These are phyloP conservation scores for Volvox reticuliferus DNA, from an alignment of 139 green algal species.

Conservation along the genomic window DNA sequence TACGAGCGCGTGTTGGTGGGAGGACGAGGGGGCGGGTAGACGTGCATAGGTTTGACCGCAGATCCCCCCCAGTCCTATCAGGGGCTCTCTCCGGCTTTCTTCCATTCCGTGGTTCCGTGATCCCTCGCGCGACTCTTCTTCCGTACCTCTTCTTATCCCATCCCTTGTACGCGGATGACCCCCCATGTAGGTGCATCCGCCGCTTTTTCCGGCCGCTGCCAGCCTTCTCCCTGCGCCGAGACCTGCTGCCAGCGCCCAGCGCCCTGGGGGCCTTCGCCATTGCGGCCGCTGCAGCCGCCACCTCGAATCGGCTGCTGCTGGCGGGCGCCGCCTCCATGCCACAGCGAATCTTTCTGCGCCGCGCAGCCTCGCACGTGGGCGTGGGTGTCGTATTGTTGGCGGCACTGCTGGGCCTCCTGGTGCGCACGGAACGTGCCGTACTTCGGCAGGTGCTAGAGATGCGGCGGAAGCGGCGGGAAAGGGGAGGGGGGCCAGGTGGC, in stretches of 20 bases:
- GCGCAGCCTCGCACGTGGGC: conserved; percentile 52
- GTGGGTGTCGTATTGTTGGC: conserved; percentile 59
- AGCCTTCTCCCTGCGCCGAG: conserved; percentile 42
- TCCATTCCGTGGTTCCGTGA: too few relatives aligned
- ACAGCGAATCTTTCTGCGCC: conserved; percentile 26
- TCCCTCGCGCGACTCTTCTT: too few relatives aligned
- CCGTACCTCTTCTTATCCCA: background rate
- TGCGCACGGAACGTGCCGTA: conserved; percentile 45
- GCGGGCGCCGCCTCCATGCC: background rate
- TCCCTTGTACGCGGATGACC: background rate
- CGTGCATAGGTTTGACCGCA: background rate
- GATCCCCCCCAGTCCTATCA: too few relatives aligned
- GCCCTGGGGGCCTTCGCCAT: conserved; percentile 26
- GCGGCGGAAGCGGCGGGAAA: background rate
- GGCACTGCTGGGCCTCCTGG: conserved; percentile 34
- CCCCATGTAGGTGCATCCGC: conserved; percentile 20
- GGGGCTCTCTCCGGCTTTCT: too few relatives aligned
- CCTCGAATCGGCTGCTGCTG: conserved; percentile 17
- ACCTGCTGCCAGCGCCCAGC: conserved; percentile 53
- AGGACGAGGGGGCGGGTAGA: background rate
- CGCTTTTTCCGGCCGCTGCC: conserved; percentile 41
- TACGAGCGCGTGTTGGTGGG: background rate
- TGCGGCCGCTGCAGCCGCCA: background rate
- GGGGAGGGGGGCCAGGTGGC: background rate
- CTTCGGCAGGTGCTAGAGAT: conserved; percentile 20